Conservation (phyloP, 2,329 filamentous ascomycete genomes). For the Xylaria sp. region DNA sequence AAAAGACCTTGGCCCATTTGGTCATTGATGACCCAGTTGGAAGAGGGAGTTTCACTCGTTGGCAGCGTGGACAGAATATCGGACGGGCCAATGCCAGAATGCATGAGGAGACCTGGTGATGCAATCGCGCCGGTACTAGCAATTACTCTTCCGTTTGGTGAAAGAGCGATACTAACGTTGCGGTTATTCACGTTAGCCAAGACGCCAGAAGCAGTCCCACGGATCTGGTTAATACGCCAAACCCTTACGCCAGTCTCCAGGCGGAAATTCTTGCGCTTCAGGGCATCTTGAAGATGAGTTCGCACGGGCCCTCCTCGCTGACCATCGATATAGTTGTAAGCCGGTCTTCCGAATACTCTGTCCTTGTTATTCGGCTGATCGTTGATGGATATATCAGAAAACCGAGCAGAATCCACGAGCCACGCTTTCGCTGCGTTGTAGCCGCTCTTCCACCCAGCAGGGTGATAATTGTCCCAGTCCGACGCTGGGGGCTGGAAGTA, state of each 20-base stretch:
- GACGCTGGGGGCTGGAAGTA: conserved; percentile 64
- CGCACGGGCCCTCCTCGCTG: conserved; percentile 61
- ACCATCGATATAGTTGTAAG: conserved; percentile 61
- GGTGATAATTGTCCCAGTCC: conserved; percentile 63
- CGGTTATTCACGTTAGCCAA: conserved; percentile 51
- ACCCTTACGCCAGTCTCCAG: conserved; percentile 58
- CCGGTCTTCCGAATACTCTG: conserved; percentile 60
- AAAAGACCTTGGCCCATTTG: conserved; percentile 63
- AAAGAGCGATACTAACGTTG: conserved; percentile 48
- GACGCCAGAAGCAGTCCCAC: conserved; percentile 56
- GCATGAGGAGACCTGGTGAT: conserved; percentile 52
- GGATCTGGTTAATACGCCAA: conserved; percentile 56
- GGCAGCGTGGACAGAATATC: conserved; percentile 41
- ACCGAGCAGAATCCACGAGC: conserved; percentile 62
- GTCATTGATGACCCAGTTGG: conserved; percentile 61
- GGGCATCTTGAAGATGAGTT: conserved; percentile 62
- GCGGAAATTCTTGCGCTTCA: conserved; percentile 56
- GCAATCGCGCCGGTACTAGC: conserved; percentile 52
- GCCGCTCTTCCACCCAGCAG: conserved; percentile 62
- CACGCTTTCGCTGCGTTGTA: conserved; percentile 60
- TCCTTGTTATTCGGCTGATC: conserved; percentile 58
- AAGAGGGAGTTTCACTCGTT: conserved; percentile 38
- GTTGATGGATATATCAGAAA: conserved; percentile 60
- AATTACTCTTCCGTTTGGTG: conserved; percentile 47
- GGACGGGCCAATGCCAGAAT: conserved; percentile 53